Base-by-base conservation (phyloP, 2,329 filamentous ascomycete genomes). In the Periconia digitata region DNA sequence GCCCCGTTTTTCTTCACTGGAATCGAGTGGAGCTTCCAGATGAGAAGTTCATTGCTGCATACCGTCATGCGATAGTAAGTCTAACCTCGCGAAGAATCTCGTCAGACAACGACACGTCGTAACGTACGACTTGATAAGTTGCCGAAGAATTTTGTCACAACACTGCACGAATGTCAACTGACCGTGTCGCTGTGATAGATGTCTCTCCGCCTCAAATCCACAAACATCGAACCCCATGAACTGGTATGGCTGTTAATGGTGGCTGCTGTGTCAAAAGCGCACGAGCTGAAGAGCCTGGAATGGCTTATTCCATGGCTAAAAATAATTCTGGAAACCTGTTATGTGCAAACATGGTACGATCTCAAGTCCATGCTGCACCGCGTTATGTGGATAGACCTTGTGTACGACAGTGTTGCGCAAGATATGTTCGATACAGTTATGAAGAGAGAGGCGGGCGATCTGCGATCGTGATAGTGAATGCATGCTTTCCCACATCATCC, bases 1-100 rank as follows among this genome's bases (percentile, higher is more conserved):
- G 59, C n/a, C 60, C 63, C 45, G 49, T 73, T n/a, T 77, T 77
- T 51, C 56, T 77, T 6, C 70, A 71, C 24, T 74, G 70, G 70
- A 52, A 63, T 20, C 50, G 62, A 22, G 41, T 71, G 6, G 38
- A 27, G 18, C 15, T 54, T n/a, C 44, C 54, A 7, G 57, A 63
- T 44, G 16, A 34, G 22, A 47, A 57, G 17, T 54, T 67, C 34
- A 42, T 24, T 35, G 16, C 21, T 13, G 15, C 23, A 6, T 45
- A 27, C 29, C 41, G 36, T 20, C 15, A 21, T 8, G 27, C 21
- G 13, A 18, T 44, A 3, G 24, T 24, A 16, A 21, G n/a, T n/a
- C n/a, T n/a, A n/a, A n/a, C n/a, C n/a, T n/a, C n/a, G n/a, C n/a
- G n/a, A n/a, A n/a, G n/a, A n/a, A n/a, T n/a, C n/a, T n/a, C n/a